phyloP scores from a whole-genome alignment of 306 rosid genomes.

The Pyrus pyrifolia region DNA sequence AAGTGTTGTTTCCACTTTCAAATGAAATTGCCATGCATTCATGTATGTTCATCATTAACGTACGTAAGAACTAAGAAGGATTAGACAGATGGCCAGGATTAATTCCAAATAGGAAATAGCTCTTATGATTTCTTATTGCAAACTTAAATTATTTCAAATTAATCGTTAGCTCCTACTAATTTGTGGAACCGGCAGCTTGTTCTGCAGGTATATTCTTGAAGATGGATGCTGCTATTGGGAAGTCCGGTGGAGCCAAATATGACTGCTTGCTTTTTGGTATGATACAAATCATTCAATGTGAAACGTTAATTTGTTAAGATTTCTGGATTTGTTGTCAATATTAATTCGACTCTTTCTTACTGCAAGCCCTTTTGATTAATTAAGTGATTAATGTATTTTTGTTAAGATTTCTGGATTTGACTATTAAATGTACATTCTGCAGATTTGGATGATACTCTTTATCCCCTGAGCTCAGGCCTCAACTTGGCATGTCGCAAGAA shows the following conservation, averaged over 20 bases:
- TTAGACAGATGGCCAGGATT: not conserved
- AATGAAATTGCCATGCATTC: no score
- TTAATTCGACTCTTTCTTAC: no score
- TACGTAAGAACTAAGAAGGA: no score
- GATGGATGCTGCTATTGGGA: slow-evolving; percentile 39
- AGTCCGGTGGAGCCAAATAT: slow-evolving; percentile 35
- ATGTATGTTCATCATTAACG: no score
- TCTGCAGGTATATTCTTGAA: slow-evolving; percentile 25
- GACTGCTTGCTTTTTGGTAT: slow-evolving; percentile 82
- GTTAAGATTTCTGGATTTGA: not conserved
- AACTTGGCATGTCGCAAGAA: slow-evolving; percentile 67
- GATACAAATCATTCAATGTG: not conserved
- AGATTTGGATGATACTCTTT: slow-evolving; percentile 92
- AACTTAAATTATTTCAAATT: no score
- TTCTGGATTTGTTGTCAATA: no score
- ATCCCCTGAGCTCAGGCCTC: slow-evolving; percentile 73
- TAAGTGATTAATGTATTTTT: no score
- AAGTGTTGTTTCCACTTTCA: no score
- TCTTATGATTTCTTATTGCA: no score
- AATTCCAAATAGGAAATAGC: not conserved
- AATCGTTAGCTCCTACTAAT: not conserved
- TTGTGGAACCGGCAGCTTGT: not conserved
- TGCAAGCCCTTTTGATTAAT: no score
- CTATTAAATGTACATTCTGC: not conserved
- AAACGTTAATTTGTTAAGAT: no score